These are phyloP conservation scores for Fusarium temperatum DNA, from an alignment of 2,329 filamentous ascomycete species.

Conservation along the genomic window DNA sequence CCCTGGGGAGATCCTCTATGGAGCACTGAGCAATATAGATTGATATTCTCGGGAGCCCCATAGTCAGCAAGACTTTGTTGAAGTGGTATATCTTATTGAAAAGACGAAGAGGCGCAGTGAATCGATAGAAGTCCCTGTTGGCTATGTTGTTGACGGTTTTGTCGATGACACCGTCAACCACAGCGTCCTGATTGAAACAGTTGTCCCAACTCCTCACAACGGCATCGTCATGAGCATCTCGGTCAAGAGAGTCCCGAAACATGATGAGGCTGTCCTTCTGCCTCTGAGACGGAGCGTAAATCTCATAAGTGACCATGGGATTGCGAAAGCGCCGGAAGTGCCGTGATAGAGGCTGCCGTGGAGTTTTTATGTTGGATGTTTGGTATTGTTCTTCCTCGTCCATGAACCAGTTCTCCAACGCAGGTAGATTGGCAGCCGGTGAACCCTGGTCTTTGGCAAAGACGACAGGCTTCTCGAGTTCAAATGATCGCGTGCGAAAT, in stretches of 20 bases:
- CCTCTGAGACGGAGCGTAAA: conserved; percentile 41
- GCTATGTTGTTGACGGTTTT: background rate
- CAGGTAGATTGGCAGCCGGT: conserved; percentile 54
- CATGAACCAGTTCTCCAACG: conserved; percentile 68
- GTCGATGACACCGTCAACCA: background rate
- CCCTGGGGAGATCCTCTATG: conserved; percentile 71
- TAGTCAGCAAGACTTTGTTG: conserved; percentile 47
- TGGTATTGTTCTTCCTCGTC: background rate
- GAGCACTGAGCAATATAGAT: conserved; percentile 89
- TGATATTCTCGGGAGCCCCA: conserved; percentile 43
- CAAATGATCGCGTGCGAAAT: conserved; percentile 65
- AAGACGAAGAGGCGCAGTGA: conserved; percentile 70
- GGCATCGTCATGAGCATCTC: conserved; percentile 43
- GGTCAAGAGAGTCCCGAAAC: conserved; percentile 43
- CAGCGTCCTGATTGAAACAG: conserved; percentile 24
- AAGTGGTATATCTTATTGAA: conserved; percentile 67
- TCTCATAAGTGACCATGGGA: conserved; percentile 52
- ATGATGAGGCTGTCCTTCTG: conserved; percentile 26
- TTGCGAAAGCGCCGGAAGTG: conserved; percentile 46
- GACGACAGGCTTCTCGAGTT: conserved; percentile 58
- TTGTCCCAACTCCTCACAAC: conserved; percentile 45
- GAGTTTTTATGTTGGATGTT: background rate
- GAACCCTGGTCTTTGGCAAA: conserved; percentile 58
- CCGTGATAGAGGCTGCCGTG: conserved; percentile 29
- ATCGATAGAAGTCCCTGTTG: conserved; percentile 59